phyloP scores from a whole-genome alignment of 2,329 filamentous ascomycete species.

The Xylariaceae sp. region DNA sequence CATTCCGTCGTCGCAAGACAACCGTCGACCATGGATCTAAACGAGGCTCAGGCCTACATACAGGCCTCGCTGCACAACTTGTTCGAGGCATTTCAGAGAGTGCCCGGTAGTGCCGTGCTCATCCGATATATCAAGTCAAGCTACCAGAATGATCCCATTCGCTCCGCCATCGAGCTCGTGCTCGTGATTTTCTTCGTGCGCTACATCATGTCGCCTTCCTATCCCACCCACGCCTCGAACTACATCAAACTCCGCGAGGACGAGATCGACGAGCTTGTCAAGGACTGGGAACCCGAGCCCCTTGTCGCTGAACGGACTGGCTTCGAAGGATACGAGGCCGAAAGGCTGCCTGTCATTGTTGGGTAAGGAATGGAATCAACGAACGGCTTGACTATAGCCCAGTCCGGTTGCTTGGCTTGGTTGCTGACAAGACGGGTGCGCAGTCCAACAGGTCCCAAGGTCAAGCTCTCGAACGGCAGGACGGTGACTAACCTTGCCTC shows the following conservation, averaged over 20 bases:
- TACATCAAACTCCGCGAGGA: constrained; percentile 86
- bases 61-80: constrained; percentile 48
- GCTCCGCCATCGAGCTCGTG: constrained; percentile 87
- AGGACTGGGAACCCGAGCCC: constrained; percentile 94
- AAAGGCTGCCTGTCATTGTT: constrained; percentile 80
- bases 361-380: constrained; percentile 56
- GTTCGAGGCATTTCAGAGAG: constrained; percentile 70
- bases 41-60: constrained; percentile 53
- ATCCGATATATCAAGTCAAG: constrained; percentile 94
- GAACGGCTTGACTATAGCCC: not conserved
- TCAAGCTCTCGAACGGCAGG: constrained; percentile 80
- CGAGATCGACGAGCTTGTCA: constrained; percentile 95
- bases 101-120: constrained; percentile 90
- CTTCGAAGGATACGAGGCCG: constrained; percentile 75
- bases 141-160: constrained; percentile 94
- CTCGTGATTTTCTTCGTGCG: constrained; percentile 93
- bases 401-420: not conserved
- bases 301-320: constrained; percentile 68
- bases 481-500: constrained; percentile 91
- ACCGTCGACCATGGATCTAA: constrained; percentile 51
- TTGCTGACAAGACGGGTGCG: constrained; percentile 9
- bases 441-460: constrained; percentile 83
- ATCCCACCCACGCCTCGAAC: constrained; percentile 84
- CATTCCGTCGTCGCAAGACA: constrained; percentile 1
- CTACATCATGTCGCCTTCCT: constrained; percentile 86